Evolutionary conservation across 75 land plant species (phyloP).

Genomic region (Larix kaempferi): DNA sequence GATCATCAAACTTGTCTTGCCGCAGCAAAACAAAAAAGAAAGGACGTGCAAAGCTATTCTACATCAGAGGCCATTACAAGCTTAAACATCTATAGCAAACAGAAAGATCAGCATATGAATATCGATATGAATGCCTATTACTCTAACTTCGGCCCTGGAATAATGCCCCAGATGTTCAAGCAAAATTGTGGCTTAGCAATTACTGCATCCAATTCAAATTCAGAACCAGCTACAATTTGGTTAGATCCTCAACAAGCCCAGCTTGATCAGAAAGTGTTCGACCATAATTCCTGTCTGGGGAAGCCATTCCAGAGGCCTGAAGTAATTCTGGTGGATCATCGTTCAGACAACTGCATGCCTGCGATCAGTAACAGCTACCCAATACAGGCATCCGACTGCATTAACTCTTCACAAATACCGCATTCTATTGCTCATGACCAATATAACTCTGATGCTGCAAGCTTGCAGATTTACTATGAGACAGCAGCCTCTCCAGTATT

Average conservation of each 20-base stretch:
- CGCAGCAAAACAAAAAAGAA: not conserved
- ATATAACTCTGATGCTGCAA: not conserved
- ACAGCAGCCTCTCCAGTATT: no score
- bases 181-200: not conserved
- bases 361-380: not conserved
- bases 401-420: not conserved
- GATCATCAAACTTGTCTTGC: constrained; percentile 6
- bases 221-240: not conserved
- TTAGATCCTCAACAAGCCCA: not conserved
- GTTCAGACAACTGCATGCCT: not conserved
- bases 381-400: not conserved
- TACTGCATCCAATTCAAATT: not conserved
- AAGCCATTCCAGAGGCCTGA: not conserved
- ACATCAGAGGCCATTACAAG: not conserved
- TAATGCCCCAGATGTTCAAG: not conserved
- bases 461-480: not conserved
- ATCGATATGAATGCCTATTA: not conserved
- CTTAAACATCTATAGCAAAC: not conserved
- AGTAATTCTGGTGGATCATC: not conserved
- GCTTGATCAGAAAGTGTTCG: not conserved
- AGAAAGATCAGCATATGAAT: not conserved
- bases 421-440: not conserved
- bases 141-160: not conserved
- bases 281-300: not conserved
- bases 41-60: not conserved